Base-by-base conservation (phyloP, 176 grass and related monocot species). In the Lolium rigidum region DNA sequence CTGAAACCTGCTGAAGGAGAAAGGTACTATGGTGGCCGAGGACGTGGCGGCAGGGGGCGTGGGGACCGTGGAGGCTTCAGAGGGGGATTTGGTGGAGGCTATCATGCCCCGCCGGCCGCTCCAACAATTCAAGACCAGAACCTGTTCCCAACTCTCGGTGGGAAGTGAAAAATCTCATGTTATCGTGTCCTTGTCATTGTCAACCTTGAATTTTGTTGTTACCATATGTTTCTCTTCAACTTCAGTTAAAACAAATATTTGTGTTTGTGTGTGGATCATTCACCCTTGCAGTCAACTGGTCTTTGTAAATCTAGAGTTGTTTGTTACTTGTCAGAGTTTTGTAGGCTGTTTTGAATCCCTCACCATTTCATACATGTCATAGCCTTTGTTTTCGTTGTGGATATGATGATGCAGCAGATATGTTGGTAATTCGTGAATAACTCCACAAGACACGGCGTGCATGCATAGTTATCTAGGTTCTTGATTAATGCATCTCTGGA, bases 61-160 rank as follows among this genome's bases (percentile, higher is more conserved):
- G 88, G 87, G n/a, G 85, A 87, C 41, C 90, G 89, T 10, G 95
- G 89, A 35, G 87, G 84, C 20, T 92, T 91, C 71, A 66, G 80
- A 80, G 91, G 87, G 52, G 88, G 88, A 51, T 88, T 74, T 13
- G 88, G 78, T 70, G 82, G 87, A 10, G 80, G 82, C 4, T 52
- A 89, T 46, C 70, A 56, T 0, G 37, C 22, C 26, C 72, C 88
- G 25, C 69, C 67, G 9, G 8, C 87, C 51, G 92, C 92, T 17
- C 93, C 93, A 3, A 83, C 83, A 11, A 98, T 98, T 70, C 85
- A 90, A 75, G 95, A 98, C 85, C 83, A 91, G 58, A 79, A 76
- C 17, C 83, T 94, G 20, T 98, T 98, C 61, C 95, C 95, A 21
- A 90, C 74, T 5, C 95, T 98, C 9, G 93, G 93, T 83, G 91